Evolutionary conservation across 2,329 filamentous ascomycete genomes (phyloP).

Genomic region (Phaeoacremonium minimum): DNA sequence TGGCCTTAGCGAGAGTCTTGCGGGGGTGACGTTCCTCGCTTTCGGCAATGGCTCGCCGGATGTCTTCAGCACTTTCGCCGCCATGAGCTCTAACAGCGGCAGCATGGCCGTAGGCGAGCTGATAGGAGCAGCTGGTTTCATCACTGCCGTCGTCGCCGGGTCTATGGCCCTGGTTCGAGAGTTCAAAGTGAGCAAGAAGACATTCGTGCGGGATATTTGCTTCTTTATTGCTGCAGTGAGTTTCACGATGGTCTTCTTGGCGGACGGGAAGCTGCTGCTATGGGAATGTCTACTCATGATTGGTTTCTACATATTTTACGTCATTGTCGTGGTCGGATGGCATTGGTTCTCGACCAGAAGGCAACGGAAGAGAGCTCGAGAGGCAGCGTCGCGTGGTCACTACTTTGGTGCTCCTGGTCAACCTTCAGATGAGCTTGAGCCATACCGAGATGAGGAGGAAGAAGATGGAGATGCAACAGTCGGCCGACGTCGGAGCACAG

Average conservation of each 20-base stretch:
- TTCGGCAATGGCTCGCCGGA: conserved; percentile 98
- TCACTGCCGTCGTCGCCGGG: conserved; percentile 91
- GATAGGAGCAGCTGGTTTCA: conserved; percentile 92
- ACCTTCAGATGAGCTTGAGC: conserved; percentile 50
- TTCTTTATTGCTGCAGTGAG: conserved; percentile 87
- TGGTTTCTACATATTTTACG: conserved; percentile 85
- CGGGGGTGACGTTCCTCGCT: conserved; percentile 92
- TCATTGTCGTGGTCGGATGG: conserved; percentile 82
- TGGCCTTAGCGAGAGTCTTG: conserved; percentile 92
- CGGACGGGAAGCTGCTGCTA: conserved; percentile 75
- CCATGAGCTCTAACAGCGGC: conserved; percentile 96
- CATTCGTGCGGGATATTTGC: conserved; percentile 84
- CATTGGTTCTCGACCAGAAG: conserved; percentile 76
- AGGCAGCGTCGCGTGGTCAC: conserved; percentile 70
- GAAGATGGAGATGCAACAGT: conserved; percentile 46
- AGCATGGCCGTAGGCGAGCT: conserved; percentile 93
- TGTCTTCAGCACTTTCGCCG: conserved; percentile 97
- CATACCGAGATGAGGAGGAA: conserved; percentile 62
- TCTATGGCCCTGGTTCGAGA: conserved; percentile 97
- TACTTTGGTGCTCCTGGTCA: conserved; percentile 56
- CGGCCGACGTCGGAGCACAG: conserved; percentile 18
- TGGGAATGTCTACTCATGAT: conserved; percentile 95
- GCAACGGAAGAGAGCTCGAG: conserved; percentile 56
- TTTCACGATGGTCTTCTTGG: conserved; percentile 84
- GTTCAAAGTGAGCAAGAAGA: conserved; percentile 84